Conservation (phyloP, 192 early-diverging fungal species). For the Gryganskiella cystojenkinii region DNA sequence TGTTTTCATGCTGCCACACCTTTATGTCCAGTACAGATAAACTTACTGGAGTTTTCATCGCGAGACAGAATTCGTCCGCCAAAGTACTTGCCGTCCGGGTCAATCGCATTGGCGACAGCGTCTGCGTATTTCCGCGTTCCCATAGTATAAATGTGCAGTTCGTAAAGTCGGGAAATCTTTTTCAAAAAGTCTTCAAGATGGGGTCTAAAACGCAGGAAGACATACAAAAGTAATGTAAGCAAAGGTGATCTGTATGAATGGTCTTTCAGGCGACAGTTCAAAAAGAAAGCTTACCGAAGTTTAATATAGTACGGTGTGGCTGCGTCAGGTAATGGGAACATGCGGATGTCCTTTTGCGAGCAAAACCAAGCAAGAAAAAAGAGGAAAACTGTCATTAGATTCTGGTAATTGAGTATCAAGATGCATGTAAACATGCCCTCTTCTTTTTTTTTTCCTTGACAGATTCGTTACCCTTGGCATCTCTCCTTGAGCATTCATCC, state of each 20-base stretch:
- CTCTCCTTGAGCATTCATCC: conserved; percentile 63
- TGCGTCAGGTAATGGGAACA: conserved; percentile 78
- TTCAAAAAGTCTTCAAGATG: conserved; percentile 83
- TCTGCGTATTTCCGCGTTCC: conserved; percentile 94
- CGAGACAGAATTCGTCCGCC: conserved; percentile 90
- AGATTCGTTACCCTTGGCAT: conserved; percentile 26
- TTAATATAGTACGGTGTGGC: conserved; percentile 86
- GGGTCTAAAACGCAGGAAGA: conserved; percentile 65
- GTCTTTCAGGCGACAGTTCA: neutral
- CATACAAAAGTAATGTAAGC: neutral
- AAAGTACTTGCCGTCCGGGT: conserved; percentile 84
- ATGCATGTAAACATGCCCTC: no score
- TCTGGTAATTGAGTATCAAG: no score
- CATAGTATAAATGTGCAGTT: conserved; percentile 99
- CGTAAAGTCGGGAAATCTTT: conserved; percentile 75
- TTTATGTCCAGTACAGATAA: no score
- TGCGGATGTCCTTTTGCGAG: conserved; percentile 75
- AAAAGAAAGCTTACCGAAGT: conserved; percentile 63
- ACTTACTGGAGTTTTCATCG: conserved; percentile 90
- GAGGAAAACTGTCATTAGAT: no score
- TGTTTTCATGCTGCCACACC: no score
- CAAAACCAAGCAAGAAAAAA: no score
- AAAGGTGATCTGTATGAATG: neutral
- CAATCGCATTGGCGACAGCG: conserved; percentile 86
- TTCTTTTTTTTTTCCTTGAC: no score